Base-by-base conservation (phyloP, 805 yeast genomes). In the Ogataea zsoltii region DNA sequence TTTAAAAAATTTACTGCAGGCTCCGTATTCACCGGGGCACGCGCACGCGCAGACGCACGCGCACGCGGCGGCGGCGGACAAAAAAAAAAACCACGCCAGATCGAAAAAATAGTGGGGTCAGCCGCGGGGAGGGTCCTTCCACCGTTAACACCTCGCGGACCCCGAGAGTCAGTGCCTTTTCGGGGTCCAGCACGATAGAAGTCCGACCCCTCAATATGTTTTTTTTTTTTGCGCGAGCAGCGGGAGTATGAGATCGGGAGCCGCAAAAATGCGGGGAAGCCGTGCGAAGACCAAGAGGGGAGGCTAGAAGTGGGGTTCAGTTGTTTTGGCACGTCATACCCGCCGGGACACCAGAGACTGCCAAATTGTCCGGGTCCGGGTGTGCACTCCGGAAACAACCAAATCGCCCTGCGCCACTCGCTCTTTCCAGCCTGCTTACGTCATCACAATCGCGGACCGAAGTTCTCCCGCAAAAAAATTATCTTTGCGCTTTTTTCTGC, bases 81-180 rank as follows among this genome's bases (percentile, higher is more conserved):
- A 21, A 21, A 21, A 21, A 6, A 9, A 5, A 21, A 5, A 21
- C 25, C 25, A 21, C 25, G 25, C 32, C 7, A 25, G 26, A 15
- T 37, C 28, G 7, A 17, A 15, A 11, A 25, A 37, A 37, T 37
- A 37, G 40, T 37, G 40, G 40, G 40, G 40, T 37, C 40, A 37
- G 40, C 40, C 40, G 40, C 40, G 40, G 40, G 40, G 40, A 25
- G 32, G 40, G 40, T 26, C 23, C 40, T 17, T 37, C 40, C 40
- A 37, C 40, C 40, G 40, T 37, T 37, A 37, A 37, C 23, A 37
- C 32, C 40, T n/a, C 11, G 6, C 40, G 40, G 40, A 37, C 31
- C 32, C 40, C 40, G 40, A 37, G 3, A 25, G 40, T 37, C 25
- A 17, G 33, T 3, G 15, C 30, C 6, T 5, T 14, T 37, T 37